Conservation (phyloP, 345 rosid genomes). For the Gossypium ekmanianum region DNA sequence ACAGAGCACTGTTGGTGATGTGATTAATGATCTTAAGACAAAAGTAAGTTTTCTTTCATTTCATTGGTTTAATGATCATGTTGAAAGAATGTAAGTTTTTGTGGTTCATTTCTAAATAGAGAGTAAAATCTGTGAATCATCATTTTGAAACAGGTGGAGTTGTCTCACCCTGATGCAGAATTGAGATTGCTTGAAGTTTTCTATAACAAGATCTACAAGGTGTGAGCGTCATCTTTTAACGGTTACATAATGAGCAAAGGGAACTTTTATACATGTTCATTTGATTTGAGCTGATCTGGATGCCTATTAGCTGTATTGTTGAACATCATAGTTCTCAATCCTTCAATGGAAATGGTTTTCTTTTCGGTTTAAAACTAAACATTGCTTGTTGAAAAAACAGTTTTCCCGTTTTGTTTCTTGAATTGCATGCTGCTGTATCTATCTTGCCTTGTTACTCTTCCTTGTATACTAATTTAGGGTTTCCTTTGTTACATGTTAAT, state of each 20-base stretch:
- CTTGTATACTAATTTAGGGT: neutral
- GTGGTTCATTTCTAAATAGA: neutral
- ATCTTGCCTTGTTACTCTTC: neutral
- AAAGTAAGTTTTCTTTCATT: conserved; percentile 45
- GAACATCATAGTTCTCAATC: neutral
- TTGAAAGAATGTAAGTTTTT: neutral
- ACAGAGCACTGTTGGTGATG: conserved; percentile 89
- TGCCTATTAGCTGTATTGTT: neutral
- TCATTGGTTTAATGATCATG: conserved; percentile 1
- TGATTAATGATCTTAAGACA: conserved; percentile 79
- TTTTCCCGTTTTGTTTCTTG: neutral
- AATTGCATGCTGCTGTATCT: neutral
- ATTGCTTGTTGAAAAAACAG: neutral
- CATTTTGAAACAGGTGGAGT: conserved; percentile 63
- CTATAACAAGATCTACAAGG: conserved; percentile 95
- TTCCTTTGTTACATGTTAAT: neutral
- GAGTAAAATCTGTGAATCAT: neutral
- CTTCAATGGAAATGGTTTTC: neutral
- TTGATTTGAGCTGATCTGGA: neutral
- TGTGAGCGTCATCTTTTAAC: conserved; percentile 22
- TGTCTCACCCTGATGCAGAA: conserved; percentile 82
- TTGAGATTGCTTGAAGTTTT: conserved; percentile 87
- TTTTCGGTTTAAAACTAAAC: neutral
- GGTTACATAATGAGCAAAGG: neutral
- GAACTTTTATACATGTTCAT: neutral